Percentiles rank a stretch among this genome's conserved stretches.
phyloP scores from a whole-genome alignment of 805 yeast genomes.

The Lipomyces yamanashiensis region DNA sequence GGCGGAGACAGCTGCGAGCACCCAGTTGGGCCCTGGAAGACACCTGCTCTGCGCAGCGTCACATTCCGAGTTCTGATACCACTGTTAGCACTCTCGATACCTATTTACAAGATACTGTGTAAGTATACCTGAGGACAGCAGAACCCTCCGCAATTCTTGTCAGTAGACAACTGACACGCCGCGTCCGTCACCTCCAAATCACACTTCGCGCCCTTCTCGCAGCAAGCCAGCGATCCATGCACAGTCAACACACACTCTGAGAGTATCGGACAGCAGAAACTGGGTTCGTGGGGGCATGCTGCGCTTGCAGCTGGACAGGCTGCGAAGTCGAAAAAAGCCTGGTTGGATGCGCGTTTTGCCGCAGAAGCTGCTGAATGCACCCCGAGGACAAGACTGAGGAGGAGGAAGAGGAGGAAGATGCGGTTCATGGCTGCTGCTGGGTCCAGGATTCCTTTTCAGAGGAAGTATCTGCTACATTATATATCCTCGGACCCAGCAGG shows the following conservation, averaged over 20 bases:
- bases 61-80: conserved; percentile 2
- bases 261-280: conserved; percentile 7
- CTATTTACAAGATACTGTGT: background rate
- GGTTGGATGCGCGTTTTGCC: background rate
- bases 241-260: conserved; percentile 1
- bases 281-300: conserved; percentile 1
- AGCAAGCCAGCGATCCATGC: conserved; percentile 10
- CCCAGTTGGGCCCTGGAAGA: background rate
- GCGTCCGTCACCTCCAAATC: background rate
- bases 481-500: too few species aligned
- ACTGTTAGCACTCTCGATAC: background rate
- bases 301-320: conserved; percentile 6
- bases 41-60: background rate
- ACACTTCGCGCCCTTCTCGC: conserved; percentile 1
- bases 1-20: background rate
- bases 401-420: background rate
- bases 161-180: background rate
- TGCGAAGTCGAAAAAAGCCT: background rate
- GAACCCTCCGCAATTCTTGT: conserved; percentile 9
- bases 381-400: background rate
- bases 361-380: too few species aligned
- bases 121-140: conserved; percentile 15
- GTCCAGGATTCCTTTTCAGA: too few species aligned
- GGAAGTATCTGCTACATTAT: too few species aligned
- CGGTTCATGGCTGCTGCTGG: background rate